phyloP scores from a whole-genome alignment of 1,139 yeast species.

The Pichia sp. region DNA sequence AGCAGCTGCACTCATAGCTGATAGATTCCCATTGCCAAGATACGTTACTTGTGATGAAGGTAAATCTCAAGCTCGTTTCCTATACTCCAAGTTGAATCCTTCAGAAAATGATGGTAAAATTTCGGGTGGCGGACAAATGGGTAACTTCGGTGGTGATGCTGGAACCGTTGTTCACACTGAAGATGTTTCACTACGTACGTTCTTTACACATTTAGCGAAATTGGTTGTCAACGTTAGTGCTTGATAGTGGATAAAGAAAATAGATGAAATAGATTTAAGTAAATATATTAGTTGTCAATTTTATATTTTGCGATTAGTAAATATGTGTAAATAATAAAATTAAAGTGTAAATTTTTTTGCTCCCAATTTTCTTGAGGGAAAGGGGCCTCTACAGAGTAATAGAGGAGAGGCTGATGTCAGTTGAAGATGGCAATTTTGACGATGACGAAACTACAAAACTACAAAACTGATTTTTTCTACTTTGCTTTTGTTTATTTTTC shows the following conservation, averaged over 20 bases:
- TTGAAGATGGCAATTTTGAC: no score
- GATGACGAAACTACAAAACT: no score
- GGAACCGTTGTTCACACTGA: slow-evolving; percentile 85
- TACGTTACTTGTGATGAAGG: slow-evolving; percentile 96
- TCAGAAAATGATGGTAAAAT: slow-evolving; percentile 62
- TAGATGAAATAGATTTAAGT: not conserved
- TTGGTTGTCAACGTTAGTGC: slow-evolving; percentile 52
- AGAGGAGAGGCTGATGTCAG: no score
- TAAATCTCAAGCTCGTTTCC: slow-evolving; percentile 96
- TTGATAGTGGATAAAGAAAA: slow-evolving; percentile 1
- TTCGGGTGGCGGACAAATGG: slow-evolving; percentile 40
- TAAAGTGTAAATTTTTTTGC: no score
- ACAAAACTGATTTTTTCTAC: no score
- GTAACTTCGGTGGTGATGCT: slow-evolving; percentile 41
- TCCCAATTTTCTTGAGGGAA: no score
- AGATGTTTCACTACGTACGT: slow-evolving; percentile 88
- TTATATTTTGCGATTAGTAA: not conserved
- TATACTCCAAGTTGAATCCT: slow-evolving; percentile 90
- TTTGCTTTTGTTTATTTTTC: no score
- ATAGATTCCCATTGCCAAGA: slow-evolving; percentile 95
- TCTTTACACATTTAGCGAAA: slow-evolving; percentile 85
- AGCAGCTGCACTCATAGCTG: slow-evolving; percentile 85
- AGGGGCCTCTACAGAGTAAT: no score
- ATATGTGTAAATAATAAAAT: not conserved
- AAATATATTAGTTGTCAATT: not conserved